A percentile compares a stretch with the other conserved stretches of the same genome.
phyloP scores from a whole-genome alignment of 108 stramenopile species.

The Fistulifera solaris region DNA sequence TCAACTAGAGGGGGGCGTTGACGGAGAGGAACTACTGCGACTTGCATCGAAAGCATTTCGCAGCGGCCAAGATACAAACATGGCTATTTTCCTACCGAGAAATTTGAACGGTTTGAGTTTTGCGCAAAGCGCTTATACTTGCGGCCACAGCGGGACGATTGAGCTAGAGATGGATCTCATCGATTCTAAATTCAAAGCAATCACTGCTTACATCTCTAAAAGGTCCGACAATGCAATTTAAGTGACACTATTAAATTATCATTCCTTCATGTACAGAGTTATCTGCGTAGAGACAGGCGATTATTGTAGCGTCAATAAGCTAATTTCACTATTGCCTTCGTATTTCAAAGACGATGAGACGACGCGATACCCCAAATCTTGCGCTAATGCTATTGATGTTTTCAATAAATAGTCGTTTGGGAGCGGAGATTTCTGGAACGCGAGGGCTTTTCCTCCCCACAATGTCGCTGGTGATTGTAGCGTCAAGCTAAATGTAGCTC shows the following conservation, averaged over 20 bases:
- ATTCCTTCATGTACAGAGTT: too few species aligned
- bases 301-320: constrained; percentile 13
- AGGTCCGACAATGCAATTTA: not conserved
- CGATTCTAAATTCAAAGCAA: constrained; percentile 72
- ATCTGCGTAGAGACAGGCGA: not conserved
- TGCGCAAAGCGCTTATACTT: constrained; percentile 31
- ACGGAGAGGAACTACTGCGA: constrained; percentile 39
- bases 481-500: constrained; percentile 31
- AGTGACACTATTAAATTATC: too few species aligned
- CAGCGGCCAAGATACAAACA: constrained; percentile 15
- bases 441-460: constrained; percentile 65
- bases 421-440: constrained; percentile 18
- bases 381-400: constrained; percentile 31
- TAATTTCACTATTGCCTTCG: constrained; percentile 22
- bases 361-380: constrained; percentile 40
- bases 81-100: constrained; percentile 60
- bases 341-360: constrained; percentile 48
- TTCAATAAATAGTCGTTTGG: constrained; percentile 37
- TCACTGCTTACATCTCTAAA: constrained; percentile 41
- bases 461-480: constrained; percentile 61
- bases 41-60: constrained; percentile 30
- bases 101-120: constrained; percentile 54
- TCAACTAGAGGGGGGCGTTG: constrained; percentile 17
- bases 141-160: constrained; percentile 31
- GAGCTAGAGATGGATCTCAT: constrained; percentile 74